Percentiles rank a stretch among this genome's conserved stretches.
Conservation (phyloP, 805 yeast species). For the Blastobotrys parvus region DNA sequence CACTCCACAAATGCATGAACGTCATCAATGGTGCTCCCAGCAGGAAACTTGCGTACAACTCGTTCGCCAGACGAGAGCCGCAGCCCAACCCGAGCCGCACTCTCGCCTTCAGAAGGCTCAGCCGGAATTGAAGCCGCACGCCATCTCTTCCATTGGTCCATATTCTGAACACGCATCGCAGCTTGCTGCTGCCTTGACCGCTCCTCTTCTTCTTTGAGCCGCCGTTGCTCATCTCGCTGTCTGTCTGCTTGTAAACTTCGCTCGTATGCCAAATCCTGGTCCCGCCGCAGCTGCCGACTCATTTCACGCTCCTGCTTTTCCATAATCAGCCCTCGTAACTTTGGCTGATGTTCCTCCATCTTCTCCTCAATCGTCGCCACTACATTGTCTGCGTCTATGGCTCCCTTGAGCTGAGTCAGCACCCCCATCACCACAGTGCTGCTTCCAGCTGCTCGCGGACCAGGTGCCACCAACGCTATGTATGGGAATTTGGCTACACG, state of each 20-base stretch:
- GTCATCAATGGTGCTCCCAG: slow-evolving; percentile 45
- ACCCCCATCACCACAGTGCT: slow-evolving; percentile 47
- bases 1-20: slow-evolving; percentile 67
- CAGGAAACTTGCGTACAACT: slow-evolving; percentile 40
- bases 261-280: slow-evolving; percentile 74
- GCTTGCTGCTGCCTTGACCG: slow-evolving; percentile 22
- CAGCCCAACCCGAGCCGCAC: slow-evolving; percentile 57
- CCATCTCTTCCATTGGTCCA: slow-evolving; percentile 42
- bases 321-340: slow-evolving; percentile 48
- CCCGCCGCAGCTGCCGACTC: slow-evolving; percentile 50
- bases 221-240: slow-evolving; percentile 30
- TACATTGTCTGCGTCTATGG: slow-evolving; percentile 32
- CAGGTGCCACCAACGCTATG: slow-evolving; percentile 61
- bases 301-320: slow-evolving; percentile 53
- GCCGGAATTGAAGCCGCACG: slow-evolving; percentile 22
- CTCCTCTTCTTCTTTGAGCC: slow-evolving; percentile 18
- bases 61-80: slow-evolving; percentile 59
- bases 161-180: slow-evolving; percentile 11
- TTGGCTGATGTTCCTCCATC: slow-evolving; percentile 48
- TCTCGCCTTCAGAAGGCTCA: slow-evolving; percentile 8
- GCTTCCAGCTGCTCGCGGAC: slow-evolving; percentile 38
- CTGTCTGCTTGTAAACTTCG: slow-evolving; percentile 63
- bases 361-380: slow-evolving; percentile 38
- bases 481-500: slow-evolving; percentile 74
- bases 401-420: slow-evolving; percentile 57